These are phyloP conservation scores for Asparagopsis taxiformis DNA, from an alignment of 31 red algal species.

Conservation along the genomic window DNA sequence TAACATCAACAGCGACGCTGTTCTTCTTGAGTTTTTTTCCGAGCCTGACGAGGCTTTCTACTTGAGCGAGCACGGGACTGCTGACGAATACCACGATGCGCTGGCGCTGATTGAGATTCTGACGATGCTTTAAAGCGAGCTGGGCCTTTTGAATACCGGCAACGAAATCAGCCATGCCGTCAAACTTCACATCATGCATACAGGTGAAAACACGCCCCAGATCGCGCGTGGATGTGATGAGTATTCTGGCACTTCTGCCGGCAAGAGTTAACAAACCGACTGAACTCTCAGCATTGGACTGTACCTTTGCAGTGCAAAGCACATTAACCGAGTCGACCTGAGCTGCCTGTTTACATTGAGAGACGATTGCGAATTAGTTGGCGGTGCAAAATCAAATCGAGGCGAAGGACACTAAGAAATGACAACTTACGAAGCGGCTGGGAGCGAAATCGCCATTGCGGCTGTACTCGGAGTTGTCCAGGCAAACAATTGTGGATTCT, in stretches of 20 bases:
- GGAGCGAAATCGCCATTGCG: constrained; percentile 96
- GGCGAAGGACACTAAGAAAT: background rate
- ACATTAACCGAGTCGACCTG: constrained; percentile 92
- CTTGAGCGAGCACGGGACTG: constrained; percentile 45
- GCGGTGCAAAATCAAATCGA: background rate
- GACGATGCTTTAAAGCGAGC: constrained; percentile 96
- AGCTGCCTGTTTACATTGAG: constrained; percentile 70
- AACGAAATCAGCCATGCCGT: constrained; percentile 61
- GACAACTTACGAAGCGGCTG: constrained; percentile 75
- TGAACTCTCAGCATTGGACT: constrained; percentile 83
- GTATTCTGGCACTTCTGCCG: constrained; percentile 60
- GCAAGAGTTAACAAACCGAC: constrained; percentile 90
- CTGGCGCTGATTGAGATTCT: constrained; percentile 86
- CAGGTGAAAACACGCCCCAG: constrained; percentile 77
- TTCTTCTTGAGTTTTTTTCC: constrained; percentile 93
- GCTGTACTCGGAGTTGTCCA: constrained; percentile 98
- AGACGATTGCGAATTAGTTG: too few species aligned
- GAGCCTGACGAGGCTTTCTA: constrained; percentile 64
- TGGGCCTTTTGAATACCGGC: constrained; percentile 88
- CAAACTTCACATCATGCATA: constrained; percentile 73
- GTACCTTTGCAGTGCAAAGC: constrained; percentile 80
- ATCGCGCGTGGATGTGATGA: constrained; percentile 89
- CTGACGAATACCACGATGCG: constrained; percentile 88
- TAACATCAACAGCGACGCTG: constrained; percentile 86
- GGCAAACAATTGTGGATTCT: constrained; percentile 93